Evolutionary conservation across 1,284 basidiomycete genomes (phyloP).

Genomic region (Polyporus tsugae): DNA sequence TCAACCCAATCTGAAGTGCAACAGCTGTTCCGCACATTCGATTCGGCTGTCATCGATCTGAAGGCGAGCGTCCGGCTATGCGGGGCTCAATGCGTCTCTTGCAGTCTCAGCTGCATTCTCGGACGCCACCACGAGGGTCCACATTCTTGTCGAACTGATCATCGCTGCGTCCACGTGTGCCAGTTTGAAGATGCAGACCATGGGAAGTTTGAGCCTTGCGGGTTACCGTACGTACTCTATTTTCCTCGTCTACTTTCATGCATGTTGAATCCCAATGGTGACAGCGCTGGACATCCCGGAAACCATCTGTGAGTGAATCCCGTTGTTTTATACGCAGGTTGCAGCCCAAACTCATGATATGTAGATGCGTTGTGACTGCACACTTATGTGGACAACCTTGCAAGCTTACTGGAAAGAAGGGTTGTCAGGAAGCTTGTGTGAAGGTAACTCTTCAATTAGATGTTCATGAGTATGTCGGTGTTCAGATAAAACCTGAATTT

Average conservation of each 20-base stretch:
- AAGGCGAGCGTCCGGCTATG: constrained; percentile 57
- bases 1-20: constrained; percentile 53
- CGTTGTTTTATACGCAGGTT: background rate
- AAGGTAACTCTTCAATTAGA: constrained; percentile 46
- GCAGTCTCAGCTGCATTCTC: constrained; percentile 57
- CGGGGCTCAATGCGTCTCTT: constrained; percentile 51
- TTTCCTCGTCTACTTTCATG: background rate
- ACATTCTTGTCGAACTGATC: constrained; percentile 60
- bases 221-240: constrained; percentile 51
- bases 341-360: background rate
- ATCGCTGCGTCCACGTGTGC: constrained; percentile 54
- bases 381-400: constrained; percentile 63
- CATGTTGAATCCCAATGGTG: background rate
- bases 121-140: constrained; percentile 52
- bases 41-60: constrained; percentile 52
- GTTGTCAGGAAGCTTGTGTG: constrained; percentile 57
- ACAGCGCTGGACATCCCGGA: constrained; percentile 64
- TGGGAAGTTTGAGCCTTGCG: constrained; percentile 46
- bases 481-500: background rate
- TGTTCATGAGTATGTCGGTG: background rate
- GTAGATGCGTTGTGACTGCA: constrained; percentile 54
- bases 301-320: constrained; percentile 53
- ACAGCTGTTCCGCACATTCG: constrained; percentile 53
- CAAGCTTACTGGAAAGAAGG: constrained; percentile 50
- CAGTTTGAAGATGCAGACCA: constrained; percentile 50